Evolutionary conservation across 805 yeast species (phyloP).

Genomic region (Sugiyamaella valdiviana): DNA sequence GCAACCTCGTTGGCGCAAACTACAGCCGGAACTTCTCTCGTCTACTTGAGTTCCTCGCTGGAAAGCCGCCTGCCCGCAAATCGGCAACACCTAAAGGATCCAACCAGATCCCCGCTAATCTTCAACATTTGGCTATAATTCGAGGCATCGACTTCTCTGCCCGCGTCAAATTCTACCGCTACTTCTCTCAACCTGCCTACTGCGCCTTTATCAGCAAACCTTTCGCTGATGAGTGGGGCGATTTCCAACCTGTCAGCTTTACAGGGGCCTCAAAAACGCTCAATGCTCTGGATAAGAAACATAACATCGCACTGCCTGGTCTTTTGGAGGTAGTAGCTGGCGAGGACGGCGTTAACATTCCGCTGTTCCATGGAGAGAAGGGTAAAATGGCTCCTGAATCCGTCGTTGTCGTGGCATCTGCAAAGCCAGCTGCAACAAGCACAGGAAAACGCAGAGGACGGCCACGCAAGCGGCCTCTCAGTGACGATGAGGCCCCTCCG

Average conservation of each 20-base stretch:
- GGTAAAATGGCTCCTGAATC: neutral
- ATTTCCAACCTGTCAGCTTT: constrained; percentile 17
- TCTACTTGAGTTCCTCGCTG: constrained; percentile 44
- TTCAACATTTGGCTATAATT: constrained; percentile 39
- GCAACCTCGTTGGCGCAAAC: constrained; percentile 47
- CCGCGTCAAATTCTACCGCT: constrained; percentile 63
- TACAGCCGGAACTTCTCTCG: constrained; percentile 49
- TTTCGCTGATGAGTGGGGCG: constrained; percentile 27
- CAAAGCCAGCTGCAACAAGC: constrained; percentile 4
- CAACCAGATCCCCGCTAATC: constrained; percentile 26
- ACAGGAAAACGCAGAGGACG: constrained; percentile 12
- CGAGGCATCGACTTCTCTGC: constrained; percentile 70
- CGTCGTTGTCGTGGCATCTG: neutral
- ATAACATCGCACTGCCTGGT: constrained; percentile 14
- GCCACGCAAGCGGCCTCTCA: constrained; percentile 7
- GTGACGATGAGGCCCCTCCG: neutral
- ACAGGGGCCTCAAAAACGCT: constrained; percentile 4
- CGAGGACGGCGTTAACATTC: constrained; percentile 11
- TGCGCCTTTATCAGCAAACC: constrained; percentile 29
- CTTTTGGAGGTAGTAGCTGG: constrained; percentile 8
- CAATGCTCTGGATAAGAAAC: constrained; percentile 7
- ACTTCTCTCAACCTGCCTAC: constrained; percentile 44
- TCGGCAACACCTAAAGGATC: constrained; percentile 11
- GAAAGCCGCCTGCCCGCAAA: constrained; percentile 29
- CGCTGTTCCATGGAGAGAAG: constrained; percentile 25